These are phyloP conservation scores for Mortierella sp. DNA, from an alignment of 371 early-diverging fungal species.

Conservation along the genomic window DNA sequence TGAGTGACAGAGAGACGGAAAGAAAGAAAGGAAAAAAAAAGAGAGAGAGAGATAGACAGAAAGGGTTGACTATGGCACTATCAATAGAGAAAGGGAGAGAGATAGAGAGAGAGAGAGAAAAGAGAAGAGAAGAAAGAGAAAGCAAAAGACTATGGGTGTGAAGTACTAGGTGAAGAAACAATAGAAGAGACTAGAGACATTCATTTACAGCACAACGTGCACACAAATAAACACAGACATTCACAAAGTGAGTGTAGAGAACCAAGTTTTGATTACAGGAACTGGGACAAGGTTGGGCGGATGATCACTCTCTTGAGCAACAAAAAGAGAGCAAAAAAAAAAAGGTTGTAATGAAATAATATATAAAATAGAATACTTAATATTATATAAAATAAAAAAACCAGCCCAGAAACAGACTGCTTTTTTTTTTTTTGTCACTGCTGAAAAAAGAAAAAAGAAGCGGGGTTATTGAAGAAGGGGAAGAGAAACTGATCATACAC, in stretches of 20 bases:
- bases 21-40: background rate
- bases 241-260: background rate
- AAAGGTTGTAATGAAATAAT: too few relatives aligned
- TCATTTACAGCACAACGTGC: background rate
- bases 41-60: background rate
- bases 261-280: background rate
- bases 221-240: background rate
- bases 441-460: too few relatives aligned
- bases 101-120: background rate
- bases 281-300: conserved; percentile 11
- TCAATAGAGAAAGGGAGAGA: background rate
- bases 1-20: background rate
- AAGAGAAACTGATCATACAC: background rate
- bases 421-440: background rate
- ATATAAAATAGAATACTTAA: background rate
- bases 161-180: background rate
- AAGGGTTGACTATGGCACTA: background rate
- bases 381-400: conserved; percentile 1
- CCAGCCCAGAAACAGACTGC: conserved; percentile 13
- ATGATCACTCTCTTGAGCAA: conserved; percentile 12
- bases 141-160: background rate
- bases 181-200: conserved; percentile 1
- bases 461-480: background rate
- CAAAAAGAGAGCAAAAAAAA: conserved; percentile 5
- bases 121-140: background rate